These are phyloP conservation scores for Tephrocybe sp. DNA, from an alignment of 768 basidiomycete species.

Conservation along the genomic window DNA sequence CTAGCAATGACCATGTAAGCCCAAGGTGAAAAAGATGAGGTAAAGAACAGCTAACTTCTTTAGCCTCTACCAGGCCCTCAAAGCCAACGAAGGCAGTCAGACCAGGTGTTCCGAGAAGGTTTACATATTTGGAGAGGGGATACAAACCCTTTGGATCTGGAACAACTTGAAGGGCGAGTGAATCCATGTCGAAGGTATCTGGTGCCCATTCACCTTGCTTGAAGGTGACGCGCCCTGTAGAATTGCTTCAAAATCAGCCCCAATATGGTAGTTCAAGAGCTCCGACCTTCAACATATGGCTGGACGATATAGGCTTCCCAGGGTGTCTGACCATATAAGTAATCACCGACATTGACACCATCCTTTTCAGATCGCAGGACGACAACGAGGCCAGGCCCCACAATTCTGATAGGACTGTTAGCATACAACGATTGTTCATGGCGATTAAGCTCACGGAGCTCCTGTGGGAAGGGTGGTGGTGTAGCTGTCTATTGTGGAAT, in stretches of 20 bases:
- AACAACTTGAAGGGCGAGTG: constrained; percentile 16
- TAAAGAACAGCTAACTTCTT: constrained; percentile 25
- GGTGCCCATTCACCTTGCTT: constrained; percentile 12
- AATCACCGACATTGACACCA: constrained; percentile 25
- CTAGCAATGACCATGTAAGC: constrained; percentile 6
- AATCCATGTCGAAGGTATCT: constrained; percentile 17
- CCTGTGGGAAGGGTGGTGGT: constrained; percentile 10
- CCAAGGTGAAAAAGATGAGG: not conserved
- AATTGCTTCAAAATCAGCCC: not conserved
- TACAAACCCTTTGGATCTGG: constrained; percentile 4
- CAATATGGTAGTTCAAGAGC: too few species aligned
- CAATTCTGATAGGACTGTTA: constrained; percentile 17
- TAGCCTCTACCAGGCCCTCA: constrained; percentile 26
- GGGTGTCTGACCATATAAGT: constrained; percentile 28
- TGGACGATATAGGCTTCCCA: constrained; percentile 19
- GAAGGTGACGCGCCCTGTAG: constrained; percentile 13
- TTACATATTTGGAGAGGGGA: constrained; percentile 1
- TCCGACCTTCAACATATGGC: constrained; percentile 10
- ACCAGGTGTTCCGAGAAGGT: constrained; percentile 18
- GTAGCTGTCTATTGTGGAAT: constrained; percentile 7
- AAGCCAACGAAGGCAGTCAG: constrained; percentile 32
- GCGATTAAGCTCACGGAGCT: constrained; percentile 8
- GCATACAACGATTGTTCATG: not conserved
- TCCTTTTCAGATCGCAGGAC: constrained; percentile 33
- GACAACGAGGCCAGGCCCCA: constrained; percentile 32